These are phyloP conservation scores for Saccharomycopsis lassenensis DNA, from an alignment of 805 yeast genomes.

Conservation along the genomic window DNA sequence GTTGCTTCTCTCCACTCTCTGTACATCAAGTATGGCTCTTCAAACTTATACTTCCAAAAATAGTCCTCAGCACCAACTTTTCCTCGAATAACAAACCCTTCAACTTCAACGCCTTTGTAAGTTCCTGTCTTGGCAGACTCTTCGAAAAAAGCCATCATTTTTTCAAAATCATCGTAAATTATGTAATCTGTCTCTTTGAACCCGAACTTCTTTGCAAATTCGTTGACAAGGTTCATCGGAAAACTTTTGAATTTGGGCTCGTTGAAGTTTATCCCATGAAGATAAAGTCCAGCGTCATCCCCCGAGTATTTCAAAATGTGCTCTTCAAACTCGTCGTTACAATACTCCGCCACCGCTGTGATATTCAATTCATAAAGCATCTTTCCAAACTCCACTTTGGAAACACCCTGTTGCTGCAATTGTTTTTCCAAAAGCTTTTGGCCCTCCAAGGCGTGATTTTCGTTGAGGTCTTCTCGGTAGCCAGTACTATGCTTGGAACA, in stretches of 20 bases:
- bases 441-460: conserved; percentile 72
- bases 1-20: conserved; percentile 88
- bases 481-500: conserved; percentile 93
- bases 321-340: conserved; percentile 91
- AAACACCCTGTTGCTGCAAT: conserved; percentile 30
- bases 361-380: conserved; percentile 37
- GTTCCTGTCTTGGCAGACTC: conserved; percentile 55
- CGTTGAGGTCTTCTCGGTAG: conserved; percentile 33
- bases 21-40: conserved; percentile 87
- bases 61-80: conserved; percentile 27
- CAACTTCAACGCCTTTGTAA: conserved; percentile 63
- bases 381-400: conserved; percentile 42
- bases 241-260: conserved; percentile 50
- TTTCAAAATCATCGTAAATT: conserved; percentile 27
- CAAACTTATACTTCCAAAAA: conserved; percentile 89
- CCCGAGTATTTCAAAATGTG: conserved; percentile 70
- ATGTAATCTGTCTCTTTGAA: conserved; percentile 49
- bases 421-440: conserved; percentile 46
- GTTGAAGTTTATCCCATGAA: conserved; percentile 82
- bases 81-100: conserved; percentile 88
- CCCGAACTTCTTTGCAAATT: conserved; percentile 59
- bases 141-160: conserved; percentile 42
- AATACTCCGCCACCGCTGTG: conserved; percentile 87
- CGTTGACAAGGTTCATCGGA: conserved; percentile 46
- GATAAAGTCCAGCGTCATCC: conserved; percentile 67